Base-by-base conservation (phyloP, 164 flowering plant genomes). In the Stephania yunnanensis region DNA sequence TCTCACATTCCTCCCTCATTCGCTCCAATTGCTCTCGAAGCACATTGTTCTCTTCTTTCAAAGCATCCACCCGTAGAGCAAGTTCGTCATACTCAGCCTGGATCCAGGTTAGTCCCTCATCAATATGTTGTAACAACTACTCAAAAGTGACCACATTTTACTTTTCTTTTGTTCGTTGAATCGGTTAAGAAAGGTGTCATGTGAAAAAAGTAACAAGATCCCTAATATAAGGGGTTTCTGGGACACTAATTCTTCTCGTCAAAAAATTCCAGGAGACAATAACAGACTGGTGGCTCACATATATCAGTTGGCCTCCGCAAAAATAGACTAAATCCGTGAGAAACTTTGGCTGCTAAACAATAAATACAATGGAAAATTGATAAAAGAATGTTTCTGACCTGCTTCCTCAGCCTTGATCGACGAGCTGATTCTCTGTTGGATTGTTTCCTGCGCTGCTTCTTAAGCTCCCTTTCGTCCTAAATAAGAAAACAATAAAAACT, bases 81-180 rank as follows among this genome's bases (percentile, higher is more conserved):
- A 82, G 78, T 69, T 82, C 82, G 29, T 82, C 84, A 71, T 81
- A 82, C 80, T 82, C 84, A 73, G 84, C 84, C 84, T 82, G 78
- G 73, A 20, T 63, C 10, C 22, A 63, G 29, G 46, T 46, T 13
- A 58, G 17, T 58, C 15, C 15, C 11, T 50, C 15, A 50, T 48
- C 13, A 48, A 8, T 48, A 48, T 48, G 42, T 36, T 36, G 42
- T 36, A 2, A 36, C 42, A 36, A 36, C 42, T 36, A 36, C 3
- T 2, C 42, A 36, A 36, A 36, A 36, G 42, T 36, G 1, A 36
- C 42, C 42, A 36, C 42, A 36, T 36, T 36, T 48, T 48, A 48
- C 12, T 50, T 10, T 50, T 50, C 19, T 58, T 58, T 19, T 36
- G 42, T 36, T 36, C 42, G 4, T 58, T 58, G 64, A 58, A 15